phyloP scores from a whole-genome alignment of 176 grass and related monocot genomes.

The Luzula sylvatica region DNA sequence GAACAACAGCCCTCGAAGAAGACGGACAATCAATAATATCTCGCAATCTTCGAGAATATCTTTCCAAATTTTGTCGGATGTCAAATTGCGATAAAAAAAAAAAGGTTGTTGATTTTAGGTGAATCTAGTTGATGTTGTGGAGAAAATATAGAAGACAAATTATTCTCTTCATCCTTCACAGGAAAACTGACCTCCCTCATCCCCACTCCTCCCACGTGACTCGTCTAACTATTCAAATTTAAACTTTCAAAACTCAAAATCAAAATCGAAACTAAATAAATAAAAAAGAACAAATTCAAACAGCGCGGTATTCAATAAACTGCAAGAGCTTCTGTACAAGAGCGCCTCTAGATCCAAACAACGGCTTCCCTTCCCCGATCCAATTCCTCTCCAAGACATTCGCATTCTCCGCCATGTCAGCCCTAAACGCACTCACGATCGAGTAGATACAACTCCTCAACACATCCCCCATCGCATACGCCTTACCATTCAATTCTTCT shows the following conservation, averaged over 20 bases:
- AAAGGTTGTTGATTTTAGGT: too few species aligned
- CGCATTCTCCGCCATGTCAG: conserved; percentile 68
- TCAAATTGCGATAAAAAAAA: too few species aligned
- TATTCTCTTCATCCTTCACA: neutral
- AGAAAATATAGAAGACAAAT: neutral
- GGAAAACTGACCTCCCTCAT: too few species aligned
- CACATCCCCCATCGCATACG: conserved; percentile 66
- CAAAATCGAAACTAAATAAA: too few species aligned
- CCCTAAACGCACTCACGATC: conserved; percentile 57
- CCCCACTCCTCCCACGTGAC: neutral
- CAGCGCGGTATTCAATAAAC: conserved; percentile 64
- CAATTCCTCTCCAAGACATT: conserved; percentile 84
- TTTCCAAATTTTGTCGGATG: neutral
- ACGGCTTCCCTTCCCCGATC: conserved; percentile 65
- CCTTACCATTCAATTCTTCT: conserved; percentile 46
- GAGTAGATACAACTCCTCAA: conserved; percentile 73
- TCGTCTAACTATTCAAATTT: neutral
- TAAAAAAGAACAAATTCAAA: conserved; percentile 42
- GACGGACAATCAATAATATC: too few species aligned
- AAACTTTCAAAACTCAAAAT: too few species aligned
- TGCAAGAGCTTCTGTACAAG: conserved; percentile 74
- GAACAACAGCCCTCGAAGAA: too few species aligned
- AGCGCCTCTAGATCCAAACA: conserved; percentile 59
- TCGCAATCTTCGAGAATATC: neutral
- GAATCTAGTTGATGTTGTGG: too few species aligned